Evolutionary conservation across 306 rosid genomes (phyloP).

Genomic region (Carpinus fangiana): DNA sequence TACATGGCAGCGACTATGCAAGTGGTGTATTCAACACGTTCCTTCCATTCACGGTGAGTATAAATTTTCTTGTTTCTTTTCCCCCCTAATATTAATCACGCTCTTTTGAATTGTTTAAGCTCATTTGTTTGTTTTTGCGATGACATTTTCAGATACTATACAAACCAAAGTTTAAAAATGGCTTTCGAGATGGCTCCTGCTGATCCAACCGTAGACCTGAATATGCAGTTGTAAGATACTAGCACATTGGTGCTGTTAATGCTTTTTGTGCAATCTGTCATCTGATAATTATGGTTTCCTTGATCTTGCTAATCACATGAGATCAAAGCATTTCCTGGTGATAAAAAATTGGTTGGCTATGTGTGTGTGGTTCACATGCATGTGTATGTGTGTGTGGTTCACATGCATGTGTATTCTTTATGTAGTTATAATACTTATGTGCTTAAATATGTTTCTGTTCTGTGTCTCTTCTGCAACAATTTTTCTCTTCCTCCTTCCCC

Average conservation of each 20-base stretch:
- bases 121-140: not conserved
- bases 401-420: not conserved
- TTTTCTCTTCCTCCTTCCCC: not conserved
- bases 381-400: not conserved
- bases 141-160: slow-evolving; percentile 53
- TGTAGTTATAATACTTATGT: not conserved
- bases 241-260: not conserved
- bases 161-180: slow-evolving; percentile 48
- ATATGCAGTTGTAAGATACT: slow-evolving; percentile 69
- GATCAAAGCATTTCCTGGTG: not conserved
- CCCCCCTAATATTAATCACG: not conserved
- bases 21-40: slow-evolving; percentile 71
- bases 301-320: slow-evolving; percentile 1
- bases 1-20: slow-evolving; percentile 96
- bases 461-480: not conserved
- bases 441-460: not conserved
- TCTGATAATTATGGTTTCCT: slow-evolving; percentile 7
- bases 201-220: slow-evolving; percentile 92
- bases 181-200: slow-evolving; percentile 82
- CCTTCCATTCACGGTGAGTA: slow-evolving; percentile 66
- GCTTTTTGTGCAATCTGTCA: slow-evolving; percentile 1
- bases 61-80: slow-evolving; percentile 10
- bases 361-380: not conserved
- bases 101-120: slow-evolving; percentile 22
- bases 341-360: not conserved